These are phyloP conservation scores for Podila epicladia DNA, from an alignment of 192 early-diverging fungal species.

Conservation along the genomic window DNA sequence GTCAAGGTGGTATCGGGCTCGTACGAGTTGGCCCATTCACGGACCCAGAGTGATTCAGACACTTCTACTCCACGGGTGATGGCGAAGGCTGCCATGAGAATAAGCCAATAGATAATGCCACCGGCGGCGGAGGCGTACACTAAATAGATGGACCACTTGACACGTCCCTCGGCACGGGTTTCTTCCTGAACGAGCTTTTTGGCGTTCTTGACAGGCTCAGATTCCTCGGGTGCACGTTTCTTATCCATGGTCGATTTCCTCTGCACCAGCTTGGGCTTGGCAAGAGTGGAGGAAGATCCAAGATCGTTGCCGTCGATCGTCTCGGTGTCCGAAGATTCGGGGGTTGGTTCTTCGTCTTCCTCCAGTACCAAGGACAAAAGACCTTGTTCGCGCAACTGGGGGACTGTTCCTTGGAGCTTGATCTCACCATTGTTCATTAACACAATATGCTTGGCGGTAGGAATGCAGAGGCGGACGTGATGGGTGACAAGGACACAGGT, in stretches of 20 bases:
- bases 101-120: constrained; percentile 64
- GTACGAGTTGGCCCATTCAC: constrained; percentile 57
- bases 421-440: constrained; percentile 63
- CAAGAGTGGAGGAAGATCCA: constrained; percentile 19
- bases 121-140: constrained; percentile 75
- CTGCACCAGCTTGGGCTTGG: constrained; percentile 37
- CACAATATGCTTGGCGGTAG: constrained; percentile 60
- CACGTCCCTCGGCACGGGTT: constrained; percentile 81
- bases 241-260: constrained; percentile 50
- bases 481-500: constrained; percentile 91
- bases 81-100: constrained; percentile 50
- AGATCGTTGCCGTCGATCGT: constrained; percentile 34
- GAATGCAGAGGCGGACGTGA: constrained; percentile 69
- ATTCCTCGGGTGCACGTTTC: constrained; percentile 6
- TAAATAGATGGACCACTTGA: constrained; percentile 76
- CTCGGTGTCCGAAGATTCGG: constrained; percentile 26
- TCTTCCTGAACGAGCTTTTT: constrained; percentile 80
- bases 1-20: constrained; percentile 17
- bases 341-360: constrained; percentile 42
- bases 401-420: constrained; percentile 26
- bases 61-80: constrained; percentile 57
- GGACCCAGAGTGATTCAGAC: constrained; percentile 61
- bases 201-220: constrained; percentile 25
- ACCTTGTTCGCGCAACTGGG: constrained; percentile 40
- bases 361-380: constrained; percentile 40